Evolutionary conservation across 345 rosid species (phyloP).

Genomic region (Gossypium thurberi): DNA sequence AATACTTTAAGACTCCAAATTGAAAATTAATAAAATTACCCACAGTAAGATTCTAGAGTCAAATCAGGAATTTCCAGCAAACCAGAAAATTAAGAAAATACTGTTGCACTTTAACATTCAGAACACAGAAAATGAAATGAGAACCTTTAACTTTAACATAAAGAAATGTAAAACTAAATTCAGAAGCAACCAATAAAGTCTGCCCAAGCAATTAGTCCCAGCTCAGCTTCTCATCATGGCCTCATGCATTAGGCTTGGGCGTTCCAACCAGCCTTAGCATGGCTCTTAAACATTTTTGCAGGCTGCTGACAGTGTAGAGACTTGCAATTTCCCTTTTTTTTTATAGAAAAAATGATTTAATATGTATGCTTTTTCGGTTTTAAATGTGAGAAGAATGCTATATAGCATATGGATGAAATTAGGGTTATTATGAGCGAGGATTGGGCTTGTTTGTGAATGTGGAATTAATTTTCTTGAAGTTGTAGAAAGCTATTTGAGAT

Average conservation of each 20-base stretch:
- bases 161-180: background rate
- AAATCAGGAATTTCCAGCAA: background rate
- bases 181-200: background rate
- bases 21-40: background rate
- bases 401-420: background rate
- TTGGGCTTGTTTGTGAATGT: slow-evolving; percentile 6
- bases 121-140: background rate
- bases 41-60: background rate
- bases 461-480: background rate
- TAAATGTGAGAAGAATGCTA: background rate
- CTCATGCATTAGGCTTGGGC: background rate
- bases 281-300: background rate
- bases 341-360: no score
- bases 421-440: background rate
- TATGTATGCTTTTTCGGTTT: background rate
- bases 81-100: background rate
- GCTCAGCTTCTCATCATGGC: background rate
- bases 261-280: background rate
- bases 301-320: background rate
- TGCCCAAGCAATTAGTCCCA: background rate
- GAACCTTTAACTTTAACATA: background rate
- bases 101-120: background rate
- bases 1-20: background rate
- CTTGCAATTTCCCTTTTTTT: background rate
- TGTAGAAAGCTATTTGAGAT: background rate